These are phyloP conservation scores for Arabidopsis hybrid DNA, from an alignment of 441 rosid species.

Conservation along the genomic window DNA sequence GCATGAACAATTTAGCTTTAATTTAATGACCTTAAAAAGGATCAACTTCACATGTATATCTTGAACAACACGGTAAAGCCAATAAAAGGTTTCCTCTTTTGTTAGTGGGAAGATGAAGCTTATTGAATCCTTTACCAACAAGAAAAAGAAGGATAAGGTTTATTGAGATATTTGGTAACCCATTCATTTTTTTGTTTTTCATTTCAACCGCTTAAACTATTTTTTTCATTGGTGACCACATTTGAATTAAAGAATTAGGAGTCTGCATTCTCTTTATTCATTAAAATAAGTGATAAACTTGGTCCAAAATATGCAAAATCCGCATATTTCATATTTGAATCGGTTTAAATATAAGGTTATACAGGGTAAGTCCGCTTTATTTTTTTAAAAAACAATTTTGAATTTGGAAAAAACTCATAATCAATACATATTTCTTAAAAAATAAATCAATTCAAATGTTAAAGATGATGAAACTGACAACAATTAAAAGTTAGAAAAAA, in stretches of 20 bases:
- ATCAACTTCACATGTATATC: conserved; percentile 43
- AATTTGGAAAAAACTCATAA: too few relatives aligned
- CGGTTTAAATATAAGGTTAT: background rate
- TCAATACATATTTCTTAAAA: background rate
- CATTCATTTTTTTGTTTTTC: too few relatives aligned
- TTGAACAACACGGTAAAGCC: conserved; percentile 46
- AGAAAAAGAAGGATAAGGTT: background rate
- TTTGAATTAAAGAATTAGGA: too few relatives aligned
- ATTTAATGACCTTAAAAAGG: conserved; percentile 36
- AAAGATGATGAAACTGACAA: background rate
- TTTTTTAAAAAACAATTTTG: too few relatives aligned
- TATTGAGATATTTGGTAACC: background rate
- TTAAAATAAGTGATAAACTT: background rate
- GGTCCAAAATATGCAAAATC: background rate
- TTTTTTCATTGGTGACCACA: too few relatives aligned
- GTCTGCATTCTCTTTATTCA: background rate
- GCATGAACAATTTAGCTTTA: conserved; percentile 41
- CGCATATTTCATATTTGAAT: too few relatives aligned
- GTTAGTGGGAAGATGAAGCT: conserved; percentile 3
- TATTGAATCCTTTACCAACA: background rate
- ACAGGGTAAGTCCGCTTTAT: background rate
- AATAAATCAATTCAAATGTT: background rate
- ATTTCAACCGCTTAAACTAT: too few relatives aligned
- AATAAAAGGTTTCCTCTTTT: conserved; percentile 31
- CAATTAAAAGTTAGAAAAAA: background rate